phyloP scores from a whole-genome alignment of 257 asterid genomes.

The Rhazya stricta region DNA sequence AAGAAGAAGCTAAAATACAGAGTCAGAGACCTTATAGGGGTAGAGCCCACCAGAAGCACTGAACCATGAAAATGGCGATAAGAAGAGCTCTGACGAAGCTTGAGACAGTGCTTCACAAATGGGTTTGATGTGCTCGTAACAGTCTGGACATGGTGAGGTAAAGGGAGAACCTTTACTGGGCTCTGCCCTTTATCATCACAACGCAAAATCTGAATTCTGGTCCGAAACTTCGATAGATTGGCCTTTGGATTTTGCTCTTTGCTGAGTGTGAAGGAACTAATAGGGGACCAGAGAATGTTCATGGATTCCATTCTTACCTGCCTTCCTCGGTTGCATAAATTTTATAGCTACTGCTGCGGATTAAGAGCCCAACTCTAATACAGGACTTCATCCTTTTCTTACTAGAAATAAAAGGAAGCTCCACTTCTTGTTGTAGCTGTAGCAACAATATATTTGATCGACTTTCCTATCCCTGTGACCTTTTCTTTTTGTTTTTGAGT shows the following conservation, averaged over 20 bases:
- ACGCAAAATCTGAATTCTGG: constrained; percentile 15
- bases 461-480: too few relatives aligned
- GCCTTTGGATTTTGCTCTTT: constrained; percentile 17
- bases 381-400: too few relatives aligned
- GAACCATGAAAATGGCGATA: constrained; percentile 74
- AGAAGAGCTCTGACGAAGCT: constrained; percentile 78
- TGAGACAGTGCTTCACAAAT: constrained; percentile 85
- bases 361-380: too few relatives aligned
- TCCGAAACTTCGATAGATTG: constrained; percentile 18
- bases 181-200: constrained; percentile 24
- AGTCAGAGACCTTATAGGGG: constrained; percentile 60
- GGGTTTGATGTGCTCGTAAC: constrained; percentile 88
- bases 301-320: constrained; percentile 37
- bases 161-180: constrained; percentile 29
- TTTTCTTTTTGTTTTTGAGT: too few relatives aligned
- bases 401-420: too few relatives aligned
- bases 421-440: too few relatives aligned
- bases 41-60: constrained; percentile 73
- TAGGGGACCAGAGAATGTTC: constrained; percentile 26
- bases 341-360: too few relatives aligned
- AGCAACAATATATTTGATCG: too few relatives aligned
- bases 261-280: constrained; percentile 13
- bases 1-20: not conserved
- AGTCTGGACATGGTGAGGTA: constrained; percentile 48
- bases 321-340: not conserved